Percentiles rank a stretch among this genome's conserved stretches.
Evolutionary conservation across 129 eudicot genomes (phyloP).

Genomic region (Flaveria sonorensis): DNA sequence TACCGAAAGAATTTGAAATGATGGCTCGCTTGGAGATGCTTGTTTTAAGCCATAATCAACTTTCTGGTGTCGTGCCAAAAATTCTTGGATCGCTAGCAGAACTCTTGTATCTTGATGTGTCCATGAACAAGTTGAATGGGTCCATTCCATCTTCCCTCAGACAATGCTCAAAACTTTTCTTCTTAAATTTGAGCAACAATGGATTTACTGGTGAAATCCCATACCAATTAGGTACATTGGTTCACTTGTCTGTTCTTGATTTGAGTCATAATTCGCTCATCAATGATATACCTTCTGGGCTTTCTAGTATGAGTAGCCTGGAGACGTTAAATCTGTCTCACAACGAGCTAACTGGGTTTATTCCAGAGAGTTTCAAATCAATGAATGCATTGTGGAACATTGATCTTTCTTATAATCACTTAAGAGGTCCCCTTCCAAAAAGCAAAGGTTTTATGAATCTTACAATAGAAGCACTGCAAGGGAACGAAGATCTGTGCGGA

Average conservation of each 20-base stretch:
- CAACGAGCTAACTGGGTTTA: constrained; percentile 37
- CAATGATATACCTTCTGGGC: constrained; percentile 26
- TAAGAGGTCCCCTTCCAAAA: constrained; percentile 37
- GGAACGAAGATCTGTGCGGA: constrained; percentile 39
- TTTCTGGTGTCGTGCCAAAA: constrained; percentile 44
- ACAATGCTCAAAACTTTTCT: constrained; percentile 19
- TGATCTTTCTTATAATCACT: constrained; percentile 30
- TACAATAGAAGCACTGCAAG: constrained; percentile 10
- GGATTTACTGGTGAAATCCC: constrained; percentile 25
- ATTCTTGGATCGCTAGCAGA: constrained; percentile 32
- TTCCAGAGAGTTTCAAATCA: constrained; percentile 24
- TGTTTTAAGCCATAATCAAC: constrained; percentile 17
- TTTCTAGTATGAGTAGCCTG: constrained; percentile 18
- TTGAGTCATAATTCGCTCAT: constrained; percentile 31
- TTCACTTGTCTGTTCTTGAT: constrained; percentile 21
- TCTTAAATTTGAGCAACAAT: constrained; percentile 31
- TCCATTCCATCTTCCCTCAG: constrained; percentile 18
- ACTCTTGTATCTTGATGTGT: constrained; percentile 32
- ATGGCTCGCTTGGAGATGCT: neutral
- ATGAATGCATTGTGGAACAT: constrained; percentile 19
- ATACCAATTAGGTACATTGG: neutral
- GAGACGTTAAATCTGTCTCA: constrained; percentile 25
- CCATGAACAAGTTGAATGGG: constrained; percentile 38
- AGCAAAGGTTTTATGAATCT: constrained; percentile 26
- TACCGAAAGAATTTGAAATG: constrained; percentile 30